Conservation (phyloP, 805 yeast species). For the fission yeast (Schizosaccharomyces pombe) region DNA sequence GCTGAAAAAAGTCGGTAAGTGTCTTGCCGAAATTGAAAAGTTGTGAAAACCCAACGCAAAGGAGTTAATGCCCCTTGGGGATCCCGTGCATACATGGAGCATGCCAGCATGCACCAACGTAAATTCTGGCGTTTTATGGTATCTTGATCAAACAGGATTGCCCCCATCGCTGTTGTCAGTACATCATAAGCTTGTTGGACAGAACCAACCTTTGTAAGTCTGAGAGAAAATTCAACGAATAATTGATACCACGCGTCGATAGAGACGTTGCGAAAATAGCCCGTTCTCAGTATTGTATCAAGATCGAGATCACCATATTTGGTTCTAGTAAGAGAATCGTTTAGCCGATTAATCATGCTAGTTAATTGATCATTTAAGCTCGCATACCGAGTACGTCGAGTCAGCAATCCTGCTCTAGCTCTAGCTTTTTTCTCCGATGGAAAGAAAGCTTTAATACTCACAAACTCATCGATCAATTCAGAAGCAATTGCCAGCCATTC, state of each 20-base stretch:
- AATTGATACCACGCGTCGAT: conserved; percentile 70
- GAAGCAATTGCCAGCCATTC: conserved; percentile 72
- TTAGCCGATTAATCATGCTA: conserved; percentile 25
- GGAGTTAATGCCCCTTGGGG: conserved; percentile 30
- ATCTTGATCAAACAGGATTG: conserved; percentile 55
- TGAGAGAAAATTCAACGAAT: conserved; percentile 55
- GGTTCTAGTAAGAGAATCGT: conserved; percentile 16
- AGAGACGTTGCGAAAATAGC: conserved; percentile 40
- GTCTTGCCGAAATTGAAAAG: conserved; percentile 24
- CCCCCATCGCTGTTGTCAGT: conserved; percentile 48
- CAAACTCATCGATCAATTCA: conserved; percentile 62
- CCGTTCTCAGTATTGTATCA: background rate
- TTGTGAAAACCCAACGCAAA: conserved; percentile 21
- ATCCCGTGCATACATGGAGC: conserved; percentile 29
- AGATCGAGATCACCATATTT: conserved; percentile 31
- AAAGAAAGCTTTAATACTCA: conserved; percentile 53
- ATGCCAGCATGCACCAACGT: conserved; percentile 21
- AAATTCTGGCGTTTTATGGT: background rate
- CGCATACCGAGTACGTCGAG: conserved; percentile 27
- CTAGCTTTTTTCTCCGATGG: conserved; percentile 48
- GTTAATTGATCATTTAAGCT: conserved; percentile 51
- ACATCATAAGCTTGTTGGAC: conserved; percentile 43
- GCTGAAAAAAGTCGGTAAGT: conserved; percentile 43
- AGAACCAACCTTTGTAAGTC: conserved; percentile 35
- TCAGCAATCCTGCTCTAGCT: conserved; percentile 40